phyloP scores from a whole-genome alignment of 352 stramenopile species.

The Pythium apleroticum region DNA sequence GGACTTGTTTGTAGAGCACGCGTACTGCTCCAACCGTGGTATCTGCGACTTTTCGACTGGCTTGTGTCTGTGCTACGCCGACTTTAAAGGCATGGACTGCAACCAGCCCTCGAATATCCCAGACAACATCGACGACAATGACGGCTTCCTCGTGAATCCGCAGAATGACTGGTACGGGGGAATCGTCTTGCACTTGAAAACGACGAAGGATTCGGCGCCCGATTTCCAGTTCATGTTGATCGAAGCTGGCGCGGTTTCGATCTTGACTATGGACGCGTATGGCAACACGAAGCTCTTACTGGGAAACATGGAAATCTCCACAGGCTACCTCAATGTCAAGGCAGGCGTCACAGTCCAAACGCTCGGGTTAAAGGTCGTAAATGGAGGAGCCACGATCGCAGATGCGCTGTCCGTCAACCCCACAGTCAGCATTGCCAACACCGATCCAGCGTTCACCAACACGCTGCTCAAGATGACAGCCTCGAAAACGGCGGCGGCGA shows the following conservation, averaged over 20 bases:
- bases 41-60: constrained; percentile 73
- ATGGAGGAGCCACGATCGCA: constrained; percentile 43
- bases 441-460: not conserved
- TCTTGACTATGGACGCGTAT: constrained; percentile 57
- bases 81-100: constrained; percentile 76
- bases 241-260: constrained; percentile 38
- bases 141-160: constrained; percentile 70
- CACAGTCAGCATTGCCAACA: constrained; percentile 1
- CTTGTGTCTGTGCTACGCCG: constrained; percentile 67
- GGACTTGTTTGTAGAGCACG: constrained; percentile 48
- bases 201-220: constrained; percentile 43
- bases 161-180: constrained; percentile 51
- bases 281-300: constrained; percentile 50
- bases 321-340: constrained; percentile 50
- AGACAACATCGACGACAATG: constrained; percentile 67
- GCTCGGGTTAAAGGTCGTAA: constrained; percentile 36
- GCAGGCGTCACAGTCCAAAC: constrained; percentile 35
- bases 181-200: constrained; percentile 61
- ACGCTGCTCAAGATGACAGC: constrained; percentile 7
- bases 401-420: not conserved
- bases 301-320: constrained; percentile 55
- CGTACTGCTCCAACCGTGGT: constrained; percentile 77
- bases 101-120: constrained; percentile 64
- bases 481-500: not conserved
- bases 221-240: constrained; percentile 75